phyloP scores from a whole-genome alignment of 306 rosid species.

The Ammopiptanthus mongolicus region DNA sequence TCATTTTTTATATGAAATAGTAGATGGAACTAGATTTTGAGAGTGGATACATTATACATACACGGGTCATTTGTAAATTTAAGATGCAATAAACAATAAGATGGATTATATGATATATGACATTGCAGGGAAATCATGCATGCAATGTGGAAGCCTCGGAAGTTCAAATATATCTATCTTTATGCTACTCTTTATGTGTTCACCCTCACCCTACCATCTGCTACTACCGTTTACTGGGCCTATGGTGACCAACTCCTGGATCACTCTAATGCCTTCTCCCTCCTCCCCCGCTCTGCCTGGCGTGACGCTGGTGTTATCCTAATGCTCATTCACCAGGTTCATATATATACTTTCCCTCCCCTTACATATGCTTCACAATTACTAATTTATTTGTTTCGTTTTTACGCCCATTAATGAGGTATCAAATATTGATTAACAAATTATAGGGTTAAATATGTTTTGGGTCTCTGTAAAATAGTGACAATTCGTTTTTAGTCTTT shows the following conservation, averaged over 20 bases:
- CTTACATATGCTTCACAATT: background rate
- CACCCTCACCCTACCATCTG: conserved; percentile 79
- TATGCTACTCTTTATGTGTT: conserved; percentile 72
- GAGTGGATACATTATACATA: background rate
- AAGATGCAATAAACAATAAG: background rate
- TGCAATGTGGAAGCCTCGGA: conserved; percentile 95
- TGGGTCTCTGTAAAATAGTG: too few species aligned
- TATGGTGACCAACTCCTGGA: conserved; percentile 73
- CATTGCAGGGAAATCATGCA: conserved; percentile 78
- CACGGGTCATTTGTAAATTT: background rate
- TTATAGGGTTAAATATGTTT: too few species aligned
- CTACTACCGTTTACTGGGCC: conserved; percentile 80
- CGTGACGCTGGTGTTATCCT: conserved; percentile 61
- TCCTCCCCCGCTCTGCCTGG: conserved; percentile 67
- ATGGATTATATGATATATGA: background rate
- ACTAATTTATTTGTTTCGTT: background rate
- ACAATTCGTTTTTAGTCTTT: too few species aligned
- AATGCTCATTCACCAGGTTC: conserved; percentile 91
- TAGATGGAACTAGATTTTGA: background rate
- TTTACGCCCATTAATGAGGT: too few species aligned
- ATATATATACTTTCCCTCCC: background rate
- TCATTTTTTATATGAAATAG: background rate
- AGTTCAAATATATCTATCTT: conserved; percentile 65
- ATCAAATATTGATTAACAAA: too few species aligned
- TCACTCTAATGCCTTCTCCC: conserved; percentile 80